These are phyloP conservation scores for Cryphonectria japonica DNA, from an alignment of 2,329 filamentous ascomycete genomes.

Conservation along the genomic window DNA sequence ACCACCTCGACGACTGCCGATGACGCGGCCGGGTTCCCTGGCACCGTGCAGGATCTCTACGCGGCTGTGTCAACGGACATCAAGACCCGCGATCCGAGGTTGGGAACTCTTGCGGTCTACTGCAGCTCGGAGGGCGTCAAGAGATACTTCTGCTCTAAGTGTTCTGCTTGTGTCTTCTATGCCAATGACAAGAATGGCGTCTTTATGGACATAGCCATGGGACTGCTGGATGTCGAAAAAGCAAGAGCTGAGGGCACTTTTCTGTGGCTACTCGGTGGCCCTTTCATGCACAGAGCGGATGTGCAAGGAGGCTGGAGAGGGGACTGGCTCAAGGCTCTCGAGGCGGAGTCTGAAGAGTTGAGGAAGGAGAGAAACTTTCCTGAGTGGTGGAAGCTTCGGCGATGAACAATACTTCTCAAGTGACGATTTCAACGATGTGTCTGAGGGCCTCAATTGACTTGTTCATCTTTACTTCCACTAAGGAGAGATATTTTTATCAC, in stretches of 20 bases:
- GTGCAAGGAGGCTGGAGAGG: slow-evolving; percentile 47
- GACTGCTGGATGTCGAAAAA: slow-evolving; percentile 49
- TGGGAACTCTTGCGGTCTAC: slow-evolving; percentile 50
- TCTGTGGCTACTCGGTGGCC: slow-evolving; percentile 46
- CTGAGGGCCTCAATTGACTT: neutral
- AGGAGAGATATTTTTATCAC: neutral
- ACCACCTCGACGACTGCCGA: neutral
- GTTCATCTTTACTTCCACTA: neutral
- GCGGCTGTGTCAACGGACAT: slow-evolving; percentile 36
- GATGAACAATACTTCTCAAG: neutral
- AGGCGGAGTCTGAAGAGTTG: slow-evolving; percentile 42
- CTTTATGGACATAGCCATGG: slow-evolving; percentile 49
- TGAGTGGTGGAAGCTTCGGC: slow-evolving; percentile 10
- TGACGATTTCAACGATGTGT: neutral
- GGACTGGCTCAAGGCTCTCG: slow-evolving; percentile 37
- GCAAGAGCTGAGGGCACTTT: slow-evolving; percentile 50
- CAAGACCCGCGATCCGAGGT: slow-evolving; percentile 37
- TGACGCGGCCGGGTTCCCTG: slow-evolving; percentile 37
- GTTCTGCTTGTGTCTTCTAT: slow-evolving; percentile 53
- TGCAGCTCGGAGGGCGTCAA: slow-evolving; percentile 48
- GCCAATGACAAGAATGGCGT: slow-evolving; percentile 42
- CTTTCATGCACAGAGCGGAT: slow-evolving; percentile 39
- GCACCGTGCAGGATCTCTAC: slow-evolving; percentile 39
- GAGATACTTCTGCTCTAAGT: slow-evolving; percentile 53
- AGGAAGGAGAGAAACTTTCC: slow-evolving; percentile 34